Base-by-base conservation (phyloP, 2,329 filamentous ascomycete species). In the Sporothrix inflata region DNA sequence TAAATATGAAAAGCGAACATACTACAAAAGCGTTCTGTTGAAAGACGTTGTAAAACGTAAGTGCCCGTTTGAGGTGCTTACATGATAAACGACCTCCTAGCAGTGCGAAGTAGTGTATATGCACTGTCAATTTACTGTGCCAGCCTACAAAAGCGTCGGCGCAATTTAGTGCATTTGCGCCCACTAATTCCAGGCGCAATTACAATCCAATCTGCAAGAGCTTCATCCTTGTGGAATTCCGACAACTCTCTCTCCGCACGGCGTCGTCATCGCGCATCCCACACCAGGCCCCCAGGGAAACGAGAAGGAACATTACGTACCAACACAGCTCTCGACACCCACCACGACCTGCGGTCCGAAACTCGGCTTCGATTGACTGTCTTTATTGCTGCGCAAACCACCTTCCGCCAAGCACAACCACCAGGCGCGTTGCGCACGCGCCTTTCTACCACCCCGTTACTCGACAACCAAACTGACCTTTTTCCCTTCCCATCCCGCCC, bases 81-180 rank as follows among this genome's bases (percentile, higher is more conserved):
- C 34, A 11, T 42, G n/a, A 11, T 42, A 9, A 45, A 30, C 14
- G 21, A 47, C 27, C 8, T 16, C 42, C 27, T 27, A 34, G 45
- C 66, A 55, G 66, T 69, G 66, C 34, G 12, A 5, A 0, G 4
- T 12, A 5, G 5, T 4, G 9, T 27, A 21, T 51, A 47, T 3
- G 27, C 49, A 71, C 70, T 71, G 70, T 68, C 27, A 24, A 45
- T 24, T 30, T 73, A 73, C 68, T 71, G 71, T 73, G 68, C 14
- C 61, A 71, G 68, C 68, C 71, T 70, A 51, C 38, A 16, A n/a
- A n/a, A 51, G 49, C 49, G 27, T 9, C 34, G 42, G 60, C 60
- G 38, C 60, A 16, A 65, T 3, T 65, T 45, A 45, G 60, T 27
- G 60, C 38, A 16, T 40, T 45, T 65, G 60, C 60, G 21, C 38